These are phyloP conservation scores for Allomyces javanicus DNA, from an alignment of 192 early-diverging fungal genomes.

Conservation along the genomic window DNA sequence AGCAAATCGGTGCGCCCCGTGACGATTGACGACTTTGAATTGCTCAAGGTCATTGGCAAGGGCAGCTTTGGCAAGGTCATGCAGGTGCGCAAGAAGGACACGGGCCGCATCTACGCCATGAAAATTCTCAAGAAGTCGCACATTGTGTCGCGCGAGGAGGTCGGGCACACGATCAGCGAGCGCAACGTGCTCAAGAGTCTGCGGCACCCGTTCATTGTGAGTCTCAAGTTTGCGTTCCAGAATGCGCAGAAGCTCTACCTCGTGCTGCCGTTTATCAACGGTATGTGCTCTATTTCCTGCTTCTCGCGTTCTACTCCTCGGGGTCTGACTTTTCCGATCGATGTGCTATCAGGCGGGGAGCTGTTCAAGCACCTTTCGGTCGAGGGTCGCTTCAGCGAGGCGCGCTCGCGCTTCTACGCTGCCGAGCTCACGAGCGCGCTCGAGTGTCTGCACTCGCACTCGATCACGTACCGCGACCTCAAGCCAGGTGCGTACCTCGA, in stretches of 20 bases:
- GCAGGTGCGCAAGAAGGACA: constrained; percentile 59
- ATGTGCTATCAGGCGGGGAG: constrained; percentile 22
- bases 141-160: constrained; percentile 49
- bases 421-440: constrained; percentile 47
- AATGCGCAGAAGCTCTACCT: constrained; percentile 53
- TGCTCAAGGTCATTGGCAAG: constrained; percentile 53
- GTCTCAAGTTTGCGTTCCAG: constrained; percentile 82
- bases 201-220: constrained; percentile 75
- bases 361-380: constrained; percentile 82
- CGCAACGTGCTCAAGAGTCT: constrained; percentile 47
- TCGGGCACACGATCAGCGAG: constrained; percentile 55
- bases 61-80: constrained; percentile 67
- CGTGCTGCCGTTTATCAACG: constrained; percentile 59
- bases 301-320: neutral
- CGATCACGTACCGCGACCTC: constrained; percentile 39
- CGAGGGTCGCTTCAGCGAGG: constrained; percentile 71
- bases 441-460: constrained; percentile 41
- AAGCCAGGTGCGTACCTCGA: neutral
- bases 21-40: constrained; percentile 29
- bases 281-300: constrained; percentile 5
- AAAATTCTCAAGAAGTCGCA: constrained; percentile 58
- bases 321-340: too few species aligned
- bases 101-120: constrained; percentile 62
- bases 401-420: constrained; percentile 63
- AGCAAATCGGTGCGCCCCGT: neutral